Conservation (phyloP, 768 basidiomycete species). For the Saitozyma sp. region DNA sequence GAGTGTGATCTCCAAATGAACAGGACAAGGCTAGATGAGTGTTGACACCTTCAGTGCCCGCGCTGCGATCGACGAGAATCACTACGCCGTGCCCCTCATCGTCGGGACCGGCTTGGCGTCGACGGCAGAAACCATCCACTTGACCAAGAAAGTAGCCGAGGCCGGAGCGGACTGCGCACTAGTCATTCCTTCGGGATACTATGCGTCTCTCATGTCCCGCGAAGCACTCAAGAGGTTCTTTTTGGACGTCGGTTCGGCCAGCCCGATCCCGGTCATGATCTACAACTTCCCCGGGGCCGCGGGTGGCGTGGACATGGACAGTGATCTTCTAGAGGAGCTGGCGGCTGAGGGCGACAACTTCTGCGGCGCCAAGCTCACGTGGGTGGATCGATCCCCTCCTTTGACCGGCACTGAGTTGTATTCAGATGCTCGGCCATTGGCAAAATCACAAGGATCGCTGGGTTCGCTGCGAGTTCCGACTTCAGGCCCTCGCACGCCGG, state of each 20-base stretch:
- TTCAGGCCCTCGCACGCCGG: conserved; percentile 53
- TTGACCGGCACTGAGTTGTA: too few relatives aligned
- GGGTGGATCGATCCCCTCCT: conserved; percentile 58
- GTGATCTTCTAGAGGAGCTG: conserved; percentile 77
- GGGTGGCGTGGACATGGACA: conserved; percentile 86
- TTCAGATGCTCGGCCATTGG: conserved; percentile 63
- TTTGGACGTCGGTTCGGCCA: conserved; percentile 71
- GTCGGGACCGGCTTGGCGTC: conserved; percentile 33
- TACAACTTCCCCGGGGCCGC: conserved; percentile 88
- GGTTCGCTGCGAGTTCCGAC: conserved; percentile 61
- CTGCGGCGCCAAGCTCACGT: conserved; percentile 85
- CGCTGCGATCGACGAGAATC: too few relatives aligned
- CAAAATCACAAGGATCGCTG: conserved; percentile 81
- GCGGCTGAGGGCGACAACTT: conserved; percentile 74
- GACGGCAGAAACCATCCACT: conserved; percentile 75
- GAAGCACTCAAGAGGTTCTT: conserved; percentile 76
- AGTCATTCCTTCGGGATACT: conserved; percentile 84
- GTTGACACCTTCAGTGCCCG: too few relatives aligned
- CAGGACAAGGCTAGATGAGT: too few relatives aligned
- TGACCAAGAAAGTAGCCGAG: conserved; percentile 72
- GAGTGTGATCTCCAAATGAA: too few relatives aligned
- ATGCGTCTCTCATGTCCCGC: conserved; percentile 68
- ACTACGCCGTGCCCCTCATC: too few relatives aligned
- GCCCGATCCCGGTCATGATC: conserved; percentile 81
- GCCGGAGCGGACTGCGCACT: conserved; percentile 85